Percentiles rank a stretch among this genome's conserved stretches.
These are phyloP conservation scores for Yamadazyma takamatsuzukensis DNA, from an alignment of 805 yeast species.

Conservation along the genomic window DNA sequence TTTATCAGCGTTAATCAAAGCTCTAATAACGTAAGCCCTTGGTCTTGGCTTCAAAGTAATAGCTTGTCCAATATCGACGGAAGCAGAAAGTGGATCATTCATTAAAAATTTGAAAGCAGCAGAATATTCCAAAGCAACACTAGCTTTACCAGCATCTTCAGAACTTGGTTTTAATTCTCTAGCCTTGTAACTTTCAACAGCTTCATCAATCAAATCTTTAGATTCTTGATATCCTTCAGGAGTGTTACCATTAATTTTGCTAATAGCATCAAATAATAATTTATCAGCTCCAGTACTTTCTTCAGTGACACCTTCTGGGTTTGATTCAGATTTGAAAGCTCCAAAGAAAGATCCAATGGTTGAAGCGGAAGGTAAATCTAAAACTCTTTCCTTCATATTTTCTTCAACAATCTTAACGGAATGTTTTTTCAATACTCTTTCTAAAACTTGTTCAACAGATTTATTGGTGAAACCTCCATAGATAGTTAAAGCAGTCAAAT, in stretches of 20 bases:
- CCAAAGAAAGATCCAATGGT: constrained; percentile 83
- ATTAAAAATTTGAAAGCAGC: constrained; percentile 84
- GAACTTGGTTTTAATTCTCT: constrained; percentile 29
- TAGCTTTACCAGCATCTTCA: constrained; percentile 39
- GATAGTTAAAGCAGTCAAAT: constrained; percentile 83
- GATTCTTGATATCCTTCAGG: constrained; percentile 62
- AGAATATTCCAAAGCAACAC: constrained; percentile 77
- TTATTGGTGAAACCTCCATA: constrained; percentile 80
- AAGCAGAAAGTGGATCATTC: constrained; percentile 64
- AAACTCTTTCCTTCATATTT: constrained; percentile 47
- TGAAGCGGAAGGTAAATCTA: constrained; percentile 74
- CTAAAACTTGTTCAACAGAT: constrained; percentile 75
- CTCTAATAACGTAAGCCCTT: constrained; percentile 77
- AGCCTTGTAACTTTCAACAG: constrained; percentile 46
- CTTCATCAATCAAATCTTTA: constrained; percentile 54
- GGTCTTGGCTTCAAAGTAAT: constrained; percentile 69
- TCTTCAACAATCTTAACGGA: constrained; percentile 70
- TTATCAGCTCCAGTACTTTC: constrained; percentile 60
- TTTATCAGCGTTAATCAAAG: constrained; percentile 78
- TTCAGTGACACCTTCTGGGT: constrained; percentile 47
- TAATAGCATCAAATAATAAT: constrained; percentile 62
- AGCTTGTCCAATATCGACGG: constrained; percentile 61
- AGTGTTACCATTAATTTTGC: constrained; percentile 48
- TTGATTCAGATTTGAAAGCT: constrained; percentile 64
- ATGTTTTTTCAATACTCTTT: constrained; percentile 78